Conservation (phyloP, 2,329 filamentous ascomycete species). For the Amphichorda felina region DNA sequence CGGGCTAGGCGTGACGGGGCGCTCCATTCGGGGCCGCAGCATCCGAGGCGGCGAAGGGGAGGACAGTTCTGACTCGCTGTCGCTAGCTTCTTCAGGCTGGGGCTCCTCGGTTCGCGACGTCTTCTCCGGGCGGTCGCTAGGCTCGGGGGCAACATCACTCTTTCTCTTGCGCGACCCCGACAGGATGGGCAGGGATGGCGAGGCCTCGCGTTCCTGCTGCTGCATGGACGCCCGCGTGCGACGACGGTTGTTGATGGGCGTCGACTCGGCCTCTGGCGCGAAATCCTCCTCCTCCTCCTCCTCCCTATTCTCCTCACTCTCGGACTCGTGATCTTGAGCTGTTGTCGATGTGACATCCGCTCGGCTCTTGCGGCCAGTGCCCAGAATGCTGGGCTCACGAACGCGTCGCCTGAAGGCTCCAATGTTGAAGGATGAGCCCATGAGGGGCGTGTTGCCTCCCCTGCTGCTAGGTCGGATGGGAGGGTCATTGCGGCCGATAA, state of each 20-base stretch:
- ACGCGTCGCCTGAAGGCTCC: slow-evolving; percentile 44
- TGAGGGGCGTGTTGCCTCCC: slow-evolving; percentile 31
- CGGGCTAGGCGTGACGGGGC: slow-evolving; percentile 27
- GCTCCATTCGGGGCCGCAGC: slow-evolving; percentile 12
- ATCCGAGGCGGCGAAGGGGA: slow-evolving; percentile 19
- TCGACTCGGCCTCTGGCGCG: slow-evolving; percentile 55
- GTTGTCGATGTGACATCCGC: background rate
- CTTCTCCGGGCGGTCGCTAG: slow-evolving; percentile 23
- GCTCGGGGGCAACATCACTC: slow-evolving; percentile 31
- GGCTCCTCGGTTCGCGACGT: slow-evolving; percentile 15
- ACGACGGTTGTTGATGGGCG: slow-evolving; percentile 40
- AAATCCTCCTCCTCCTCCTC: slow-evolving; percentile 38
- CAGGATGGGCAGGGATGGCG: slow-evolving; percentile 15
- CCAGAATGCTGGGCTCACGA: slow-evolving; percentile 50
- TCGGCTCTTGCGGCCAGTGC: slow-evolving; percentile 32
- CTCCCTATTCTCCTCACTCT: slow-evolving; percentile 33
- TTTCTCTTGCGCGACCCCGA: slow-evolving; percentile 42
- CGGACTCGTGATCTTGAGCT: slow-evolving; percentile 15
- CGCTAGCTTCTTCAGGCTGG: slow-evolving; percentile 9
- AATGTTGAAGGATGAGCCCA: slow-evolving; percentile 41
- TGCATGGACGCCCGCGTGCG: slow-evolving; percentile 23
- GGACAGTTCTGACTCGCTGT: slow-evolving; percentile 23
- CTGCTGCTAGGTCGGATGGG: slow-evolving; percentile 42
- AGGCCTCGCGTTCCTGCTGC: slow-evolving; percentile 10
- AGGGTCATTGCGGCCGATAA: slow-evolving; percentile 36